Evolutionary conservation across 257 asterid species (phyloP).

Genomic region (Sherardia arvensis): DNA sequence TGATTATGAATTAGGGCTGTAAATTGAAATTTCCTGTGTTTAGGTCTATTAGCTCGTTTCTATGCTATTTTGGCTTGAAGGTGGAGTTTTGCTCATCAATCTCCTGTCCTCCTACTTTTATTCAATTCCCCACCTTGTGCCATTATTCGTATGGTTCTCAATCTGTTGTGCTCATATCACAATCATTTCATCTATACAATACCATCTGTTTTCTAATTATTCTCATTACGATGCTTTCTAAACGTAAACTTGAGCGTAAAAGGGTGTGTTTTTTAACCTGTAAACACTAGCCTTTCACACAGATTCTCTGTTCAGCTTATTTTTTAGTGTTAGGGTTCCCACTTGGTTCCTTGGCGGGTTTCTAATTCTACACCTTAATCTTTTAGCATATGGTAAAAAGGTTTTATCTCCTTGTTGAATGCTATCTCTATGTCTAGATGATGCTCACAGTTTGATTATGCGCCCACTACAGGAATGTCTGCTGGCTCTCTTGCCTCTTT

Average conservation of each 20-base stretch:
- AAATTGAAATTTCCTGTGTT: neutral
- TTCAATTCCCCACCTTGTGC: no score
- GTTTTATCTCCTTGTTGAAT: neutral
- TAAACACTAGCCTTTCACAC: neutral
- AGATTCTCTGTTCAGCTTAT: neutral
- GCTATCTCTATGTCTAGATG: neutral
- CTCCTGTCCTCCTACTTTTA: no score
- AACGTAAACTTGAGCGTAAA: neutral
- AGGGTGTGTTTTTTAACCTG: no score
- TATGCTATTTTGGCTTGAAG: no score
- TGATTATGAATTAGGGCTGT: neutral
- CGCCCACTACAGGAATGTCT: slow-evolving; percentile 47
- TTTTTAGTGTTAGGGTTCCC: neutral
- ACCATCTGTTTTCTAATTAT: neutral
- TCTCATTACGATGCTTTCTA: neutral
- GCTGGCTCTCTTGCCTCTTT: slow-evolving; percentile 38
- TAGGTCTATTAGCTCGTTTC: neutral
- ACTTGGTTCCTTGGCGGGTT: neutral
- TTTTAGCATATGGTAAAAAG: neutral
- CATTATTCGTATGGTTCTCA: no score
- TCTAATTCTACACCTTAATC: no score
- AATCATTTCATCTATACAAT: neutral
- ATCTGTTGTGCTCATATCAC: neutral
- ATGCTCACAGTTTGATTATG: neutral
- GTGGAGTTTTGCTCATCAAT: no score